Percentiles rank a stretch among this genome's conserved stretches.
Evolutionary conservation across 2,329 filamentous ascomycete genomes (phyloP).

Genomic region (Juglanconis sp.): DNA sequence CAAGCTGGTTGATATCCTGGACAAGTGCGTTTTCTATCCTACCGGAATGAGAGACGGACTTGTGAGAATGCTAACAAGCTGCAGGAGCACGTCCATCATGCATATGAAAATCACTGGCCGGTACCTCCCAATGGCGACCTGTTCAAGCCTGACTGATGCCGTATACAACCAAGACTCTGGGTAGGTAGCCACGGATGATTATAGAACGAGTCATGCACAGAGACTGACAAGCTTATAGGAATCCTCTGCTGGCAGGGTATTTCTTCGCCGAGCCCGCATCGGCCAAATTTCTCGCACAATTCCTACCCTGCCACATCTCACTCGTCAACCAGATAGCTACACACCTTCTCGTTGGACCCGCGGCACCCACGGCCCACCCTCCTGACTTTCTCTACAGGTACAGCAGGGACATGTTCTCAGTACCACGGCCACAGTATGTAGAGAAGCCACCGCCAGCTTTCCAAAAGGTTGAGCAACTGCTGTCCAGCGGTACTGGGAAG

Average conservation of each 20-base stretch:
- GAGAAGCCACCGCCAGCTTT: conserved; percentile 19
- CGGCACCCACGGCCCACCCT: conserved; percentile 29
- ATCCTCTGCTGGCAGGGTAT: conserved; percentile 22
- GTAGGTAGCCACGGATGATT: conserved; percentile 10
- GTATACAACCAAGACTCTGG: conserved; percentile 25
- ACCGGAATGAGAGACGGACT: background rate
- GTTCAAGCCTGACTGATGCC: conserved; percentile 27
- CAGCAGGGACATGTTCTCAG: conserved; percentile 39
- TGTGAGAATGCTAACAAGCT: background rate
- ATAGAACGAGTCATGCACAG: background rate
- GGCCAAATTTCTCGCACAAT: conserved; percentile 59
- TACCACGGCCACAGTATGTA: conserved; percentile 41
- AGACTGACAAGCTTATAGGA: background rate
- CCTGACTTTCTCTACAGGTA: conserved; percentile 35
- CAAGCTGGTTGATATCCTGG: conserved; percentile 24
- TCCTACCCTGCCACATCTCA: conserved; percentile 45
- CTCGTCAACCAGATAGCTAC: conserved; percentile 57
- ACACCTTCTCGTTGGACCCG: conserved; percentile 46
- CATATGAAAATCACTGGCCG: conserved; percentile 25
- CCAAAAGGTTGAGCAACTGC: conserved; percentile 19
- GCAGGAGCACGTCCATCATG: conserved; percentile 23
- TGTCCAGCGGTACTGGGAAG: conserved; percentile 18
- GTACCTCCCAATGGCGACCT: conserved; percentile 25
- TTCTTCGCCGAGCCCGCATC: conserved; percentile 23
- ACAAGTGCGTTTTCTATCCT: conserved; percentile 21